These are phyloP conservation scores for Penicillium samsonianum DNA, from an alignment of 495 filamentous ascomycete species.

Conservation along the genomic window DNA sequence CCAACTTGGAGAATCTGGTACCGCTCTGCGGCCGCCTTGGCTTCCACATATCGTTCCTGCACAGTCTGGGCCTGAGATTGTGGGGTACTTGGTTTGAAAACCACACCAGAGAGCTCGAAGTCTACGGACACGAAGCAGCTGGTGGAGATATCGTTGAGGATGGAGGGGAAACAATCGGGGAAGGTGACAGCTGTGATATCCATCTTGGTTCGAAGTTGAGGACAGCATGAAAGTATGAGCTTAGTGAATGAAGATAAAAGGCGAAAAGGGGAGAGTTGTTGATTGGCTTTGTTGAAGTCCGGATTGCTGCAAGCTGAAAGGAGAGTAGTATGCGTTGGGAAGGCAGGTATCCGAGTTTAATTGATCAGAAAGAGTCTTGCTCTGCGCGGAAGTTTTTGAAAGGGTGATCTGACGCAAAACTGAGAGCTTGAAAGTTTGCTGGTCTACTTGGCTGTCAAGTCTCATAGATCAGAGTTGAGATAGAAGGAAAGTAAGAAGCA, in stretches of 20 bases:
- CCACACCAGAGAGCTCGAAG: slow-evolving; percentile 75
- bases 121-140: slow-evolving; percentile 72
- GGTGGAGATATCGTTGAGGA: slow-evolving; percentile 58
- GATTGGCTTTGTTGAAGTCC: background rate
- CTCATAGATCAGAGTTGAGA: background rate
- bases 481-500: background rate
- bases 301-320: background rate
- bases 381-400: background rate
- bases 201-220: slow-evolving; percentile 48
- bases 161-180: slow-evolving; percentile 52
- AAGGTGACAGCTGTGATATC: slow-evolving; percentile 61
- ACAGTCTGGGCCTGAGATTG: slow-evolving; percentile 42
- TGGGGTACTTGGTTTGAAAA: slow-evolving; percentile 29
- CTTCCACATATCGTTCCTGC: slow-evolving; percentile 66
- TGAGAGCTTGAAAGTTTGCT: background rate
- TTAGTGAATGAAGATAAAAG: background rate
- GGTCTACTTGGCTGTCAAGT: background rate
- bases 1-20: slow-evolving; percentile 79
- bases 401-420: no score
- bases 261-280: background rate
- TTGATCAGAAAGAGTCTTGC: no score
- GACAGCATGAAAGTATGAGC: background rate
- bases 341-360: background rate
- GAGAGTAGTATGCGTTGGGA: background rate
- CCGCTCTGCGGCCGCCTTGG: slow-evolving; percentile 63